Conservation (phyloP, 208 protist genomes). For the Wallacemonas sp. region DNA sequence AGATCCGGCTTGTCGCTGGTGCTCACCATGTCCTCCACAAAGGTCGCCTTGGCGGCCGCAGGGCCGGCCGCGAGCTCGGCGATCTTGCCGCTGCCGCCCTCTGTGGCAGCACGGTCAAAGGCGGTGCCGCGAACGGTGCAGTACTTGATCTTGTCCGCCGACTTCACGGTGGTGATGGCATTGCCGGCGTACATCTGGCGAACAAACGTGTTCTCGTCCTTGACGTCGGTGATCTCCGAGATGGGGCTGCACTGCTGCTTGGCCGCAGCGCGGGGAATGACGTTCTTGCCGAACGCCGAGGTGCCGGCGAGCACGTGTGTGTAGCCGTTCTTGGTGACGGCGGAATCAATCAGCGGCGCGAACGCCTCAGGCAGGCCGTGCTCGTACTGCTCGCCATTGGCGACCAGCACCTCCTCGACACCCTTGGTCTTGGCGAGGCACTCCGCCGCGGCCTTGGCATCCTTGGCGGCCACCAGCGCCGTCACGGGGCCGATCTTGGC, state of each 20-base stretch:
- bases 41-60: slow-evolving; percentile 40
- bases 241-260: slow-evolving; percentile 90
- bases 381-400: slow-evolving; percentile 67
- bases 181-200: slow-evolving; percentile 98
- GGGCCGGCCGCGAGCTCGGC: slow-evolving; percentile 40
- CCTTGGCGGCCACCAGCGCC: slow-evolving; percentile 76
- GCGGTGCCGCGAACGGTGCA: slow-evolving; percentile 95
- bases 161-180: slow-evolving; percentile 95
- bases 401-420: slow-evolving; percentile 77
- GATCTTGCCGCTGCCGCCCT: slow-evolving; percentile 47
- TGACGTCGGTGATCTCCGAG: slow-evolving; percentile 92
- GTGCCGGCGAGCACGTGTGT: slow-evolving; percentile 95
- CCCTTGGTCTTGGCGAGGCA: slow-evolving; percentile 73
- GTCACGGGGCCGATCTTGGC: slow-evolving; percentile 82
- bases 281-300: slow-evolving; percentile 94
- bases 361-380: slow-evolving; percentile 88
- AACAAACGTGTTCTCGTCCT: slow-evolving; percentile 94
- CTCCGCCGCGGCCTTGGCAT: slow-evolving; percentile 38
- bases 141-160: slow-evolving; percentile 90
- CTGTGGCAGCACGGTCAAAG: slow-evolving; percentile 63
- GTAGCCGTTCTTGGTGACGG: slow-evolving; percentile 67
- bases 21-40: slow-evolving; percentile 54
- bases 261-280: slow-evolving; percentile 94
- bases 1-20: slow-evolving; percentile 94
- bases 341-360: slow-evolving; percentile 54